phyloP scores from a whole-genome alignment of 2,329 filamentous ascomycete genomes.

The Cladosporium sp. region DNA sequence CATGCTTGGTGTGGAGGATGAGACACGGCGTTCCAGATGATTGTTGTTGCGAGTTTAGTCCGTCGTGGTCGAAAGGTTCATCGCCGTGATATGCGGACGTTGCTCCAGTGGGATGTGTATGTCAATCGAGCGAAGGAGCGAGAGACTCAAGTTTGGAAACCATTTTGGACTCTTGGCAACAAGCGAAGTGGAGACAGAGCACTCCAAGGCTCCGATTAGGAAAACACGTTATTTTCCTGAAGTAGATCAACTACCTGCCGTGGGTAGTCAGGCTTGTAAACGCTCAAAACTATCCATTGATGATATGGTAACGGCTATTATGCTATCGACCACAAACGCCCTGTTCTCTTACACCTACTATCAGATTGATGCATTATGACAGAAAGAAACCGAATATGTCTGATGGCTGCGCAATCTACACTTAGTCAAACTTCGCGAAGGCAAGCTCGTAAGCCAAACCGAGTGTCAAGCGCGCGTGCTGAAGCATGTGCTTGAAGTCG shows the following conservation, averaged over 20 bases:
- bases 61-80: background rate
- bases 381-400: no score
- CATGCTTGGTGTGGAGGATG: background rate
- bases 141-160: background rate
- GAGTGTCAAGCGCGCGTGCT: constrained; percentile 81
- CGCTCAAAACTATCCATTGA: no score
- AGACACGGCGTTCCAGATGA: background rate
- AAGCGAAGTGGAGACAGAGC: background rate
- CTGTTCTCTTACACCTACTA: background rate
- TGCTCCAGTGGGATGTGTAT: background rate
- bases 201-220: no score
- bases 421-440: constrained; percentile 63
- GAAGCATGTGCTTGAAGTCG: constrained; percentile 85
- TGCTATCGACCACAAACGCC: background rate
- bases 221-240: no score
- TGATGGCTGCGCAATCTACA: no score
- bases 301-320: no score
- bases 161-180: background rate
- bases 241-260: no score
- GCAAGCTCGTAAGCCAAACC: constrained; percentile 81
- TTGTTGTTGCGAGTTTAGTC: background rate
- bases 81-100: no score
- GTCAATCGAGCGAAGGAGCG: background rate
- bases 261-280: no score
- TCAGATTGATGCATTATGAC: no score